Evolutionary conservation across 1,284 basidiomycete species (phyloP), one percentile per base, ranked within the genome.

Genomic region (Cutaneotrichosporon sp.): DNA sequence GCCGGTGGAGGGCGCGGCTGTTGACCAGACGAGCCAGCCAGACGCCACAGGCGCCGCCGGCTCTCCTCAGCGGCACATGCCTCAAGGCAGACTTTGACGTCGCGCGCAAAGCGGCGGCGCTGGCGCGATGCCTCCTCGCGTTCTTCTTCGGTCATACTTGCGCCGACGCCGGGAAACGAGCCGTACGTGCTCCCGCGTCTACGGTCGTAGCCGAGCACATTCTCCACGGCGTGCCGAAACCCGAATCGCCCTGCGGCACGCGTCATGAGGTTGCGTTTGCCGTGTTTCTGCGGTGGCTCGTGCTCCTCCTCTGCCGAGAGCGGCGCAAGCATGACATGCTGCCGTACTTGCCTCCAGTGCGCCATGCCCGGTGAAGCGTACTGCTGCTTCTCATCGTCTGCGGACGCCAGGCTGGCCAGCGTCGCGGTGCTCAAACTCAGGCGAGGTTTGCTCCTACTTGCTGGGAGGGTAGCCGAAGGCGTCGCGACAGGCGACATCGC

Each of bases 301-400:
- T 53, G 8, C 18, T 55, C 51, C 46, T 68, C 68, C 40, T 66
- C 65, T 8, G 52, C 46, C 4, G 65, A 65, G 4, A 66, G 60
- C 1, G 68, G 65, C 1, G 57, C 63, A 9, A 39, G n/a, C 8
- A 72, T 52, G 14, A 73, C 66, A 50, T 70, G 67, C 10, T 60
- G 40, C 13, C 69, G 62, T 42, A 73, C 69, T 41, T 72, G 68
- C 37, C 70, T 63, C 71, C 71, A 73, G 50, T 72, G 71, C 46
- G 61, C 61, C 49, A 69, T 55, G 21, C 66, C 62, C 2, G 71
- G 71, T 0, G 66, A 68, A n/a, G n/a, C n/a, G 18, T 20, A 7
- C 4, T 34, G 35, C 14, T n/a, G 22, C 64, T 49, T n/a, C 59
- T 37, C 45, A 20, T 22, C 45, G 21, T 37, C 36, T 14, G 17